These are phyloP conservation scores for Uncinocarpus reesii DNA, from an alignment of 2,329 filamentous ascomycete genomes.

Conservation along the genomic window DNA sequence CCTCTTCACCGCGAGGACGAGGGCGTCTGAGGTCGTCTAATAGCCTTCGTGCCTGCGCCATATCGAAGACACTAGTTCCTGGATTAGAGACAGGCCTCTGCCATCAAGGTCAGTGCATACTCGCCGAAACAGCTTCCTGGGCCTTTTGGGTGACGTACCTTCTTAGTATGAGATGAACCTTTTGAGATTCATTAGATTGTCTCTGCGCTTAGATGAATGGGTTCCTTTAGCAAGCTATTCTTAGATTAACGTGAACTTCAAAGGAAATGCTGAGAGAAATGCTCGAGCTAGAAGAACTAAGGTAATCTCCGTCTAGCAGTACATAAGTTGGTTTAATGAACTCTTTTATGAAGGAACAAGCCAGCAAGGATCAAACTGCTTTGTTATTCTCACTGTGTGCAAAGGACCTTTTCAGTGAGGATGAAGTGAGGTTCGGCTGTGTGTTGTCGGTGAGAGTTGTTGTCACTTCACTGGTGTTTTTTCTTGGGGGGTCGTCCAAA, in stretches of 20 bases:
- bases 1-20: no score
- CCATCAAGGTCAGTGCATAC: background rate
- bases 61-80: background rate
- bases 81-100: background rate
- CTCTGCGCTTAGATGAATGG: no score
- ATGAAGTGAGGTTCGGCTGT: background rate
- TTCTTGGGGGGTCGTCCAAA: no score
- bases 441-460: background rate
- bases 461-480: conserved; percentile 5
- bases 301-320: no score
- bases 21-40: no score
- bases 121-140: background rate
- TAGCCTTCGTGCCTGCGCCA: no score
- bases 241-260: background rate
- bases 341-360: background rate
- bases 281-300: no score
- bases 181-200: no score
- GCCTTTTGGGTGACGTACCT: background rate
- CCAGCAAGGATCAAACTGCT: background rate
- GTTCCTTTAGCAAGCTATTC: background rate
- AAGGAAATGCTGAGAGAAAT: background rate
- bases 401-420: background rate
- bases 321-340: no score
- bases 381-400: background rate
- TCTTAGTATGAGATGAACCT: no score